Percentiles rank a stretch among this genome's conserved stretches.
Evolutionary conservation across 208 protist species (phyloP).

Genomic region (Trichomonas gallinae): DNA sequence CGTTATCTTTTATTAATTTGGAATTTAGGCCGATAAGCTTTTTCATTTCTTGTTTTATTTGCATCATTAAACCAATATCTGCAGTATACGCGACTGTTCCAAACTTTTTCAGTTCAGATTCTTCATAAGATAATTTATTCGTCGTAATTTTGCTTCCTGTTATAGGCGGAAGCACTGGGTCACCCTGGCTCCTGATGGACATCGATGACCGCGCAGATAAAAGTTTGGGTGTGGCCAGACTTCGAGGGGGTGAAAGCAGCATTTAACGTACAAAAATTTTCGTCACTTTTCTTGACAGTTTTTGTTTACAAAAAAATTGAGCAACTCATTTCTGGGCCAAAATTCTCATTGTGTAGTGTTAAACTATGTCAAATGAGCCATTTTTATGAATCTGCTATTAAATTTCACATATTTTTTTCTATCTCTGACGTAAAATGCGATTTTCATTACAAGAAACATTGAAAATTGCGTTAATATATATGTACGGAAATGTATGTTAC

Average conservation of each 20-base stretch:
- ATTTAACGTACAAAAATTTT: neutral
- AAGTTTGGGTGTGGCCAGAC: neutral
- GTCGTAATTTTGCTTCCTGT: neutral
- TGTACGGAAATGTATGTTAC: too few species aligned
- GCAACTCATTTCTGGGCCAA: too few species aligned
- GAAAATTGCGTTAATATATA: too few species aligned
- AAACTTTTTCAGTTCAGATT: neutral
- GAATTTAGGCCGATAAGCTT: neutral
- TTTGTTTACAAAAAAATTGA: too few species aligned
- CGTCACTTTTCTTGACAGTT: neutral
- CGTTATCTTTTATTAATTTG: neutral
- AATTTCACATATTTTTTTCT: too few species aligned
- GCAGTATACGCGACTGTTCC: neutral
- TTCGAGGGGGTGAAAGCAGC: neutral
- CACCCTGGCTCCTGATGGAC: neutral
- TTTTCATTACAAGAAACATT: too few species aligned
- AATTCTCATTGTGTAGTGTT: too few species aligned
- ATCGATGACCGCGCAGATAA: neutral
- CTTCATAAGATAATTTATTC: neutral
- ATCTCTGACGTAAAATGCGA: too few species aligned
- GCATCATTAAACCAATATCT: neutral
- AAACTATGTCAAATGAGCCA: too few species aligned
- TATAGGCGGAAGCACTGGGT: neutral
- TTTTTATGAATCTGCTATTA: too few species aligned
- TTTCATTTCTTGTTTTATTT: neutral